Evolutionary conservation across 1,139 yeast species (phyloP).

Genomic region (Candida sp.): DNA sequence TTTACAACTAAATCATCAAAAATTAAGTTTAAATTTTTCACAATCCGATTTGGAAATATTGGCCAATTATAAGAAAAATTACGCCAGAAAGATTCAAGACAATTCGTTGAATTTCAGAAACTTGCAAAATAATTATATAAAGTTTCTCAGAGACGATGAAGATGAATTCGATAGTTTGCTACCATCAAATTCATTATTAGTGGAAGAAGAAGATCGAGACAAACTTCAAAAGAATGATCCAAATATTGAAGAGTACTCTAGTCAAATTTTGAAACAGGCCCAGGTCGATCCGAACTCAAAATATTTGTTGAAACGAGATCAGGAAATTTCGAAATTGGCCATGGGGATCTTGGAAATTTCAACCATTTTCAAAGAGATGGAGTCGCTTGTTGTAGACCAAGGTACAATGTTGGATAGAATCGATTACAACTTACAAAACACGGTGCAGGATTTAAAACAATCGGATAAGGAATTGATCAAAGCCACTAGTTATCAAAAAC

Average conservation of each 20-base stretch:
- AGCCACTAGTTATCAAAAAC: conserved; percentile 79
- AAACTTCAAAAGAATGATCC: conserved; percentile 18
- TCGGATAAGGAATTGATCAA: conserved; percentile 76
- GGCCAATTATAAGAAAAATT: conserved; percentile 75
- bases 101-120: conserved; percentile 76
- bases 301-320: conserved; percentile 69
- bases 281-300: conserved; percentile 34
- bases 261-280: conserved; percentile 43
- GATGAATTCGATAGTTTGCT: conserved; percentile 33
- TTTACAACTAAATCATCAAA: conserved; percentile 36
- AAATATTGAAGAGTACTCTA: conserved; percentile 43
- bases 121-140: conserved; percentile 84
- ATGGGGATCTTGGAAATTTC: conserved; percentile 93
- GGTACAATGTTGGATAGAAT: conserved; percentile 92
- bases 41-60: conserved; percentile 61
- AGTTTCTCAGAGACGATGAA: conserved; percentile 70
- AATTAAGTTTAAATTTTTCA: conserved; percentile 32
- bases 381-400: conserved; percentile 88
- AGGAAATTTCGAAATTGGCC: conserved; percentile 86
- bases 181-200: conserved; percentile 3
- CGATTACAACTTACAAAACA: conserved; percentile 82
- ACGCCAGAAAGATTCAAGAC: conserved; percentile 83
- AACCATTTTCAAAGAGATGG: conserved; percentile 91
- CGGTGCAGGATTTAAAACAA: conserved; percentile 68
- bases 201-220: conserved; percentile 34